A percentile compares a stretch with the other conserved stretches of the same genome.
These are phyloP conservation scores for Apiospora arundinis DNA, from an alignment of 2,329 filamentous ascomycete species.

Conservation along the genomic window DNA sequence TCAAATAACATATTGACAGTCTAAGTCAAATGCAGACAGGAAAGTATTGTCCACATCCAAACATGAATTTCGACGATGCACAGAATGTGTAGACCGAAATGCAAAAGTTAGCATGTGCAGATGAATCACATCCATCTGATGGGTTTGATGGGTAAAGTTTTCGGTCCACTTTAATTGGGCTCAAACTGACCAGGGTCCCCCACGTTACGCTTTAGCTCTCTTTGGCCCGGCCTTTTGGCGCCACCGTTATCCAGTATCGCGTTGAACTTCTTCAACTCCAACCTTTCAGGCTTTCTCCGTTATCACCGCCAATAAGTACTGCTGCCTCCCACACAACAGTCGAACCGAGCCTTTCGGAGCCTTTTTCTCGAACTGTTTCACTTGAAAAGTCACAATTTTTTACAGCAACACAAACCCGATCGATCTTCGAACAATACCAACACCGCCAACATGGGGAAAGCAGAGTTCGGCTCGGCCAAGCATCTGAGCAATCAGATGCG, in stretches of 20 bases:
- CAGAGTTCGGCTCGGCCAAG: constrained; percentile 92
- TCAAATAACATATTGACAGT: background rate
- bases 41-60: background rate
- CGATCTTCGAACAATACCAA: background rate
- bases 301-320: background rate
- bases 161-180: background rate
- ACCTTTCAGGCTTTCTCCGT: background rate
- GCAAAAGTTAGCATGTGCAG: background rate
- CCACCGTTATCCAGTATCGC: background rate
- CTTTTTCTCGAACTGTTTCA: background rate
- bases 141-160: background rate
- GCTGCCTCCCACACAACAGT: background rate
- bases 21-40: background rate
- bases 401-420: background rate
- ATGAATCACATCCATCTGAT: background rate
- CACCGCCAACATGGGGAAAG: constrained; percentile 77
- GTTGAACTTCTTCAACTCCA: background rate
- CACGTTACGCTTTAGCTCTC: background rate
- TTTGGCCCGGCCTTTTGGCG: background rate
- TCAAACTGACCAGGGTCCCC: background rate
- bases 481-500: constrained; percentile 91
- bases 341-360: background rate
- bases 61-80: background rate
- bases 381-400: background rate
- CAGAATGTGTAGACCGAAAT: background rate